Percentiles rank a stretch among this genome's conserved stretches.
phyloP scores from a whole-genome alignment of 1,284 basidiomycete species.

The Anthracocystis walkeri region DNA sequence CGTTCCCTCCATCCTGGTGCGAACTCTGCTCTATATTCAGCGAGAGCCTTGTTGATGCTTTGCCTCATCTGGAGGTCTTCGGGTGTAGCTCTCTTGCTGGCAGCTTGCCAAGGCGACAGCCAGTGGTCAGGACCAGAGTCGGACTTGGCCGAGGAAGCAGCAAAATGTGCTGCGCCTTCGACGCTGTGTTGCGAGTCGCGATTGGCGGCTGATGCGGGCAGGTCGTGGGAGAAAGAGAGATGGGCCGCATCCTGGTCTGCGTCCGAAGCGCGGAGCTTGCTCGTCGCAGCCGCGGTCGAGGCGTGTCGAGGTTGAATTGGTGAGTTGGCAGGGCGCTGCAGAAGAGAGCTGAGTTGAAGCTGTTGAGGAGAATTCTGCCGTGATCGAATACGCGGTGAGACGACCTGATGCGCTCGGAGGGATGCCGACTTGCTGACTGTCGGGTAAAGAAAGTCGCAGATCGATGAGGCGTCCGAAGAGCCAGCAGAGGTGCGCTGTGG shows the following conservation, averaged over 20 bases:
- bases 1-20: constrained; percentile 4
- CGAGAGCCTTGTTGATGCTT: constrained; percentile 8
- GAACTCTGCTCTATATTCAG: constrained; percentile 6
- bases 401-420: background rate
- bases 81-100: no score
- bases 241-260: background rate
- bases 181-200: background rate
- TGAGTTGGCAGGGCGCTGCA: background rate
- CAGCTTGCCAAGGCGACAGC: constrained; percentile 15
- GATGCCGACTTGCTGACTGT: background rate
- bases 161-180: background rate
- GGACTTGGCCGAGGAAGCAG: background rate
- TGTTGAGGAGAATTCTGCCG: background rate
- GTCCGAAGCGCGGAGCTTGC: background rate
- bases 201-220: background rate
- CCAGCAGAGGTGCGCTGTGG: background rate
- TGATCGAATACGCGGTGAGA: background rate
- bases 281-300: constrained; percentile 20
- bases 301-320: background rate
- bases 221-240: background rate
- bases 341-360: background rate
- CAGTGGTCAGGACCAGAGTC: constrained; percentile 13
- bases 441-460: constrained; percentile 18
- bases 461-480: background rate
- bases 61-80: constrained; percentile 2